Conservation (phyloP, 371 early-diverging fungal species). For the Circinella minor region DNA sequence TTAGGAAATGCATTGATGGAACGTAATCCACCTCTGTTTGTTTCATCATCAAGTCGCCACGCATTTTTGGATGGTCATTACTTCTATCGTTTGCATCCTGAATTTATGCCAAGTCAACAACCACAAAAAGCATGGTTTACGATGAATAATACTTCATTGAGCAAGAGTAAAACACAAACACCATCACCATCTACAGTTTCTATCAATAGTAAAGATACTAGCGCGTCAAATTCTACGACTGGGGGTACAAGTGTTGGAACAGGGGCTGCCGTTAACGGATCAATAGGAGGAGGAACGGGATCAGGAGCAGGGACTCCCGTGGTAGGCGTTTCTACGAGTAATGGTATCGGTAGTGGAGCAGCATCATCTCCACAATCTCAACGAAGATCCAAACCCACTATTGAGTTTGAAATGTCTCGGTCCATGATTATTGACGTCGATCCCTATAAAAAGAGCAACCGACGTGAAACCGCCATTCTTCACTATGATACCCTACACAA, state of each 20-base stretch:
- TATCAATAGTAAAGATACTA: not conserved
- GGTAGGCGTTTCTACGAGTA: no score
- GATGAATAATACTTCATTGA: slow-evolving; percentile 14
- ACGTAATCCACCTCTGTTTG: slow-evolving; percentile 71
- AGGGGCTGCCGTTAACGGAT: not conserved
- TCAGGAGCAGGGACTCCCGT: not conserved
- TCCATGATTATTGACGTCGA: slow-evolving; percentile 82
- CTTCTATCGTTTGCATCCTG: slow-evolving; percentile 81
- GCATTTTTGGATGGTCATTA: slow-evolving; percentile 91
- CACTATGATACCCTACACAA: slow-evolving; percentile 94
- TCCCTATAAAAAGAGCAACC: slow-evolving; percentile 69
- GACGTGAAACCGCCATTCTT: slow-evolving; percentile 85
- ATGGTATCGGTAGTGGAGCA: not conserved
- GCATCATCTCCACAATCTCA: not conserved
- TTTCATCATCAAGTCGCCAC: slow-evolving; percentile 77
- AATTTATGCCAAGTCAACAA: slow-evolving; percentile 53
- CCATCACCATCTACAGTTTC: not conserved
- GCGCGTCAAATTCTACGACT: not conserved
- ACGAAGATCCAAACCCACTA: not conserved
- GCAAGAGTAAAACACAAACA: not conserved
- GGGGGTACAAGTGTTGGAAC: not conserved
- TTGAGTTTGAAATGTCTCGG: slow-evolving; percentile 56
- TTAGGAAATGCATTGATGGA: slow-evolving; percentile 83
- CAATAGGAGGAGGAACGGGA: not conserved
- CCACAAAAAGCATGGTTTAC: slow-evolving; percentile 29